Base-by-base conservation (phyloP, 202 grass and related monocot species). In the Setaria italica region DNA sequence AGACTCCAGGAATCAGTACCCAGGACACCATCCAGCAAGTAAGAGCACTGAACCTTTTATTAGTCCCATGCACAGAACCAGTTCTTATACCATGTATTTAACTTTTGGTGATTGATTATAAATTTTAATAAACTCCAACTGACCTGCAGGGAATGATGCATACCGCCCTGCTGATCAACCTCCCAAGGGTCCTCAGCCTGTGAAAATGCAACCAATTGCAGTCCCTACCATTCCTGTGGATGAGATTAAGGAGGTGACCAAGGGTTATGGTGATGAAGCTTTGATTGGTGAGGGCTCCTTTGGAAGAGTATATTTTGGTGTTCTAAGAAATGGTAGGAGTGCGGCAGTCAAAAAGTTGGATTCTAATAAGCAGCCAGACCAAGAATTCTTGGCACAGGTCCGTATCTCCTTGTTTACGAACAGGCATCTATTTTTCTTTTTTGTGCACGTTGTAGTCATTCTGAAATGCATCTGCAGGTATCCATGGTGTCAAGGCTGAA, bases 271-370 rank as follows among this genome's bases (percentile, higher is more conserved):
- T 30, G 90, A 97, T 88, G 97, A 99, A 57, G 81, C 88, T 88
- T 90, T 99, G 81, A 97, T 96, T 85, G 97, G 97, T 50, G 97
- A 99, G 76, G 97, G 97, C n/a, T 99, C 97, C 48, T 99, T 94
- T 80, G 97, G 90, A 19, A 99, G 94, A 88, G 94, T 99, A 69
- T 99, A 97, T 77, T 92, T 90, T 53, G 97, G 90, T 90, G 83
- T 85, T 81, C 83, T 99, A 21, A 99, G 86, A 91, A 94, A 91
- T 91, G 97, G 93, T 63, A 94, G 88, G 85, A 91, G 84, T 70
- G 86, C 92, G 3, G 94, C 93, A 0, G 87, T 96, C 11, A 99
- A 99, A 82, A 99, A 96, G 87, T 77, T 99, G 46, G 97, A 99
- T 82, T 90, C 97, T 4, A 99, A 94, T 77, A 99, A 96, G 87